Percentiles rank a stretch among this genome's conserved stretches.
phyloP scores from a whole-genome alignment of 805 yeast genomes.

The Ogataea kodamae region DNA sequence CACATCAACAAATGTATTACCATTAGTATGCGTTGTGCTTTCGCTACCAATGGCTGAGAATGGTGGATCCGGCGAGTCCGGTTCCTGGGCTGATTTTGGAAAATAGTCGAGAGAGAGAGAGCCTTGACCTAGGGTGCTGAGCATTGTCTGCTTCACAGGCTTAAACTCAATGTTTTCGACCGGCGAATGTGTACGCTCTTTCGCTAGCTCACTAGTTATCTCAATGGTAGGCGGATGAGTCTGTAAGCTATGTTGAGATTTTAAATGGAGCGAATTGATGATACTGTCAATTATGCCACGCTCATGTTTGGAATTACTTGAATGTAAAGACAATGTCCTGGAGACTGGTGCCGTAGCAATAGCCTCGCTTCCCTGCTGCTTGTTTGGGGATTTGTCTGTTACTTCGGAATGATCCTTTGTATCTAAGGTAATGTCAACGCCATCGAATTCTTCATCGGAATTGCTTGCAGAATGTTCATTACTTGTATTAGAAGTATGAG shows the following conservation, averaged over 20 bases:
- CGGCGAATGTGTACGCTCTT: constrained; percentile 14
- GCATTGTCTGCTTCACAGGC: constrained; percentile 44
- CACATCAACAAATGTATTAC: constrained; percentile 10
- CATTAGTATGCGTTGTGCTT: constrained; percentile 6
- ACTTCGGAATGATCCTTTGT: too few relatives aligned
- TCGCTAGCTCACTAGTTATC: neutral
- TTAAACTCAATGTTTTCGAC: constrained; percentile 41
- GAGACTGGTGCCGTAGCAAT: too few relatives aligned
- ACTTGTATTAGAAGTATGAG: too few relatives aligned
- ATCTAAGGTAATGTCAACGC: constrained; percentile 1
- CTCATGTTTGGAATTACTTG: constrained; percentile 3
- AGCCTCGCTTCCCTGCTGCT: too few relatives aligned
- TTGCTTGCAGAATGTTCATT: too few relatives aligned
- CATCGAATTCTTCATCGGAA: constrained; percentile 8
- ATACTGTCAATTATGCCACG: constrained; percentile 28
- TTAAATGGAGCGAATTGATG: constrained; percentile 28
- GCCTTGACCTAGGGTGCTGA: constrained; percentile 49
- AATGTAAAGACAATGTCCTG: too few relatives aligned
- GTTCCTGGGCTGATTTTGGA: constrained; percentile 14
- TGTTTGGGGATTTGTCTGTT: too few relatives aligned
- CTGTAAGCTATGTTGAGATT: constrained; percentile 21
- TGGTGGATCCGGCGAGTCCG: constrained; percentile 3
- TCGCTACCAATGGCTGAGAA: constrained; percentile 8
- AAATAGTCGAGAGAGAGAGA: constrained; percentile 37
- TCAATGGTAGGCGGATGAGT: constrained; percentile 5